Base-by-base conservation (phyloP, 352 stramenopile species). In the Phytophthora europaea region DNA sequence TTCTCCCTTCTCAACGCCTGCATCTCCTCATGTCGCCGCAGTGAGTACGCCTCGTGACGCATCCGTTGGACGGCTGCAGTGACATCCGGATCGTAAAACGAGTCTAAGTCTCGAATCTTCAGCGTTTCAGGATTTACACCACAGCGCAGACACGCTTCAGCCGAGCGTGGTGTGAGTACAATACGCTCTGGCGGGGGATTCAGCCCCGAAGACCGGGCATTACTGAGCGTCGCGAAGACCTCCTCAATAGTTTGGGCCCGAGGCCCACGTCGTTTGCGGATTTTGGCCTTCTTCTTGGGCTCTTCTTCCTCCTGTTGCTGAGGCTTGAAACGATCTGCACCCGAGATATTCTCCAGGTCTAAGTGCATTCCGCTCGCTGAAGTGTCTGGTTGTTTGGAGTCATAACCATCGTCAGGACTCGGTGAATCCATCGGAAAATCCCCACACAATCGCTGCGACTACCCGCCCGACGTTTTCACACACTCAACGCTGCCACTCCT, bases 61-160 rank as follows among this genome's bases (percentile, higher is more conserved):
- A 98, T 94, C 10, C 92, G 79, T 72, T 98, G 94, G 16, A 98
- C 90, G 8, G 94, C 90, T 1, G 91, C 78, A 9, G 92, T 88
- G 31, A 95, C 80, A 8, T 92, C 89, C 0, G 83, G 58, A 62
- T 97, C 90, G 69, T 93, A 96, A 65, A 98, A 98, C 18, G 88
- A 97, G 61, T 98, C 94, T 26, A 98, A 81, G 67, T 98, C 91
- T 12, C 94, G 90, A 28, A 98, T 93, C 64, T 95, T 94, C 60
- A 98, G 82, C 7, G 95, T 96, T 75, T 98, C 93, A 2, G 94
- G 92, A 74, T 98, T 98, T 16, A 98, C 87, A 20, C 94, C 94
- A 65, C 92, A 94, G 9, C 89, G 85, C n/a, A 98, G 73, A 76
- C 94, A 98, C 40, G 88, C 81, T 73, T 98, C 93, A 1, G 93